Evolutionary conservation across 2,329 filamentous ascomycete genomes (phyloP), one percentile per base, ranked within the genome.

Genomic region (Ophiostoma quercus): DNA sequence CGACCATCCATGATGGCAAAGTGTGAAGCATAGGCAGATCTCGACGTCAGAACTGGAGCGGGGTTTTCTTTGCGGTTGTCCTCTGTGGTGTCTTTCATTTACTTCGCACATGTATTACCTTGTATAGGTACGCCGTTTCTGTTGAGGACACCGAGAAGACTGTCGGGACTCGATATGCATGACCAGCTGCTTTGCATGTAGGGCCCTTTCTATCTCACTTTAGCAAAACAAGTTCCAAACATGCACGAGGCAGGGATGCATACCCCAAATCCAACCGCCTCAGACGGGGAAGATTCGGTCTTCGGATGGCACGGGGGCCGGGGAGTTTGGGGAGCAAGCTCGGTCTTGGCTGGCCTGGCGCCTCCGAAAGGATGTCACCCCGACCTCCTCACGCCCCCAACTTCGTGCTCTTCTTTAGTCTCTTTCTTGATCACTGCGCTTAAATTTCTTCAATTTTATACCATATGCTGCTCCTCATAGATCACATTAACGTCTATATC

Each of bases 261-360:
- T 57, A 57, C 51, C 51, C 51, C 51, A 25, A 57, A 22, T 25
- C 14, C 16, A 62, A 62, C n/a, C 57, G 57, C 6, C 12, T 19
- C 22, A 62, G 57, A 65, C 62, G 62, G 62, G n/a, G n/a, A 65
- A 65, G 14, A 22, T n/a, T 65, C 62, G 62, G 62, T n/a, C 62
- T 65, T 65, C 62, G 62, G 60, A 63, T 34, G 16, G 5, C 32
- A 63, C 60, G 60, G 57, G 60, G 19, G 60, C 29, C 29, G 29
- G 60, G 60, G 19, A 37, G n/a, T 34, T 22, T 39, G 32, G 32
- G 62, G 62, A 65, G 32, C 62, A 65, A 65, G 62, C 34, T 65
- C 34, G 62, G 62, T 22, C 62, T 65, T 65, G 62, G 62, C 62
- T 39, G 62, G 11, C 60, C 60, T 34, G 19, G 60, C 32, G 60